Evolutionary conservation across 495 filamentous ascomycete species (phyloP).

Genomic region (Xylaria castorea): DNA sequence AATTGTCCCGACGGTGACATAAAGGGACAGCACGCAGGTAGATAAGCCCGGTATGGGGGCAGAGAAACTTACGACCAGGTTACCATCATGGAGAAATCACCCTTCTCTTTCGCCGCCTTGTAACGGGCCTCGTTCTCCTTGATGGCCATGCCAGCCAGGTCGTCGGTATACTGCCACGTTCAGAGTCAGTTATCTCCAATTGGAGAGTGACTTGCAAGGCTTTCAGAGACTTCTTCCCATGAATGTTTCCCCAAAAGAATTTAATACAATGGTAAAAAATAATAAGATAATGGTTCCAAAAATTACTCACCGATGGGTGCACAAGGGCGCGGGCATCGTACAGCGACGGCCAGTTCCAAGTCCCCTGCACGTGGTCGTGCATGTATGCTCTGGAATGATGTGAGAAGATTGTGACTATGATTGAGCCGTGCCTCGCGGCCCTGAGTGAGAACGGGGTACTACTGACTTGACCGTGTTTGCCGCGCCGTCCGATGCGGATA

Average conservation of each 20-base stretch:
- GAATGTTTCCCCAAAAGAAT: too few species aligned
- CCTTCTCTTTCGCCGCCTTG: conserved; percentile 53
- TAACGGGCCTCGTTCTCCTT: conserved; percentile 65
- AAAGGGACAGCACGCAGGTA: background rate
- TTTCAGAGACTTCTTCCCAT: background rate
- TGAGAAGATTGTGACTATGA: background rate
- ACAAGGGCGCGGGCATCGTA: conserved; percentile 72
- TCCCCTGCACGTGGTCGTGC: conserved; percentile 74
- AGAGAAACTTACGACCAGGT: conserved; percentile 61
- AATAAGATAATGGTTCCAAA: background rate
- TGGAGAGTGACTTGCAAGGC: background rate
- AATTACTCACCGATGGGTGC: conserved; percentile 51
- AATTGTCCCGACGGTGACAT: background rate
- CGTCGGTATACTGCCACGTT: conserved; percentile 53
- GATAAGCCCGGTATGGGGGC: background rate
- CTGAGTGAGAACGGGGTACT: background rate
- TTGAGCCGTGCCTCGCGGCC: background rate
- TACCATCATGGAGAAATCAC: conserved; percentile 43
- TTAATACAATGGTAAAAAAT: too few species aligned
- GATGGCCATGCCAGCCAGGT: conserved; percentile 58
- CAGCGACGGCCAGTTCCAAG: conserved; percentile 65
- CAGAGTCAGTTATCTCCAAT: background rate
- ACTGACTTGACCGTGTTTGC: conserved; percentile 63
- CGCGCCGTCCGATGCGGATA: conserved; percentile 69
- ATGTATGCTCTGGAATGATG: conserved; percentile 56